A percentile compares a stretch with the other conserved stretches of the same genome.
Evolutionary conservation across 1,284 basidiomycete genomes (phyloP).

Genomic region (Malassezia arunalokei): DNA sequence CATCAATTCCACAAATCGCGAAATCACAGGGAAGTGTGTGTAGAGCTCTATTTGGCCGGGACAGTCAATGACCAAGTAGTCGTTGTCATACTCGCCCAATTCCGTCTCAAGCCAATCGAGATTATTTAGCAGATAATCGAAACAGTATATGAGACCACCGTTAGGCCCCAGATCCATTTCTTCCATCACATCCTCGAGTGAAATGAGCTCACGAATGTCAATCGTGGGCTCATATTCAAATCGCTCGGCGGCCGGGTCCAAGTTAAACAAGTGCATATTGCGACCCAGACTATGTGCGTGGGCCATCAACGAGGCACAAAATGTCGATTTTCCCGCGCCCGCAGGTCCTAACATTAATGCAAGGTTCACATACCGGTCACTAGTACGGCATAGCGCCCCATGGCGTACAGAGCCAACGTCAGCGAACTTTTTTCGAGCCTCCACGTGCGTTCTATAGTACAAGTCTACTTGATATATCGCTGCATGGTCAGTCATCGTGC

Average conservation of each 20-base stretch:
- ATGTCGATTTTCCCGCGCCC: slow-evolving; percentile 94
- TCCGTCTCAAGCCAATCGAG: slow-evolving; percentile 99
- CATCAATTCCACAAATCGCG: slow-evolving; percentile 62
- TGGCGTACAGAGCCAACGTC: background rate
- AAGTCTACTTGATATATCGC: slow-evolving; percentile 29
- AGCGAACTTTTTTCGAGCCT: no score
- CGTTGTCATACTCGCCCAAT: slow-evolving; percentile 76
- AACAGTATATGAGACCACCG: slow-evolving; percentile 92
- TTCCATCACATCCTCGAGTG: slow-evolving; percentile 87
- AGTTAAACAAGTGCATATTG: slow-evolving; percentile 83
- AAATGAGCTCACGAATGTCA: slow-evolving; percentile 87
- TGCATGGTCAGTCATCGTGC: background rate
- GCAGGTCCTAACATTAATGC: slow-evolving; percentile 61
- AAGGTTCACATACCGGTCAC: slow-evolving; percentile 16
- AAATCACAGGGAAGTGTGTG: slow-evolving; percentile 92
- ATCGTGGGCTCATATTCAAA: slow-evolving; percentile 88
- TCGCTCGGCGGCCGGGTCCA: slow-evolving; percentile 88
- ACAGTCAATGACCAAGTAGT: slow-evolving; percentile 96
- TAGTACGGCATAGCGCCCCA: slow-evolving; percentile 35
- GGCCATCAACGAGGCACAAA: slow-evolving; percentile 75
- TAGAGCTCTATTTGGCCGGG: slow-evolving; percentile 98
- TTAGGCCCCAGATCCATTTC: slow-evolving; percentile 94
- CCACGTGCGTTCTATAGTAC: background rate
- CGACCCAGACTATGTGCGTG: slow-evolving; percentile 75
- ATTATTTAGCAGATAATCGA: slow-evolving; percentile 96